Evolutionary conservation across 257 asterid species (phyloP).

Genomic region (Gardenia jasminoides): DNA sequence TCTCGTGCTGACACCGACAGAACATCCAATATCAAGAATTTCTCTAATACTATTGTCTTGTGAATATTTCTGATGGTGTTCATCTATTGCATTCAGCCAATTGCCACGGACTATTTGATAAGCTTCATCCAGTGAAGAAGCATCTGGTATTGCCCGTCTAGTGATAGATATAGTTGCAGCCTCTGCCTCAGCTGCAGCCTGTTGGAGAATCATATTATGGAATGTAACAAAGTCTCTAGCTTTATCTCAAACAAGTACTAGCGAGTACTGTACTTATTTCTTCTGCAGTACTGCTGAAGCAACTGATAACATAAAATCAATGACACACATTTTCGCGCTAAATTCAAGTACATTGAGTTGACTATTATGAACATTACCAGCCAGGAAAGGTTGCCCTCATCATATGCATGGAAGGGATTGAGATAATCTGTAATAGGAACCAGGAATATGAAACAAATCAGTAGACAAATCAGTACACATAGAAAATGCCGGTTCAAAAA

Average conservation of each 20-base stretch:
- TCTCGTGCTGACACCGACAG: slow-evolving; percentile 89
- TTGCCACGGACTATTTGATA: slow-evolving; percentile 81
- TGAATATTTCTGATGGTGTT: slow-evolving; percentile 59
- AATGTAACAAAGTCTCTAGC: neutral
- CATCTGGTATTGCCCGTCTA: slow-evolving; percentile 73
- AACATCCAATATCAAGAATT: slow-evolving; percentile 88
- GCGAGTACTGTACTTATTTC: neutral
- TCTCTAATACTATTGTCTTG: slow-evolving; percentile 38
- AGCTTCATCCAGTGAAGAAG: slow-evolving; percentile 83
- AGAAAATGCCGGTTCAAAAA: no score
- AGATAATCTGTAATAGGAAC: slow-evolving; percentile 66
- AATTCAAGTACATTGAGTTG: neutral
- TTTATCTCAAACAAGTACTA: neutral
- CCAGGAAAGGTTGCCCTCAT: slow-evolving; percentile 97
- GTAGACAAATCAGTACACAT: neutral
- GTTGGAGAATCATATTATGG: neutral
- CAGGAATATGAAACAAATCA: slow-evolving; percentile 6
- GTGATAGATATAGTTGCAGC: slow-evolving; percentile 91
- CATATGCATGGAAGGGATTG: slow-evolving; percentile 91
- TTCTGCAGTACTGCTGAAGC: neutral
- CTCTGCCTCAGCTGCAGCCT: slow-evolving; percentile 99
- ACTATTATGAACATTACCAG: slow-evolving; percentile 50
- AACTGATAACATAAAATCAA: neutral
- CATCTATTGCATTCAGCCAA: slow-evolving; percentile 80
- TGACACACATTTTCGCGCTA: neutral